Evolutionary conservation across 1,284 basidiomycete genomes (phyloP).

Genomic region (Ustilago tritici): DNA sequence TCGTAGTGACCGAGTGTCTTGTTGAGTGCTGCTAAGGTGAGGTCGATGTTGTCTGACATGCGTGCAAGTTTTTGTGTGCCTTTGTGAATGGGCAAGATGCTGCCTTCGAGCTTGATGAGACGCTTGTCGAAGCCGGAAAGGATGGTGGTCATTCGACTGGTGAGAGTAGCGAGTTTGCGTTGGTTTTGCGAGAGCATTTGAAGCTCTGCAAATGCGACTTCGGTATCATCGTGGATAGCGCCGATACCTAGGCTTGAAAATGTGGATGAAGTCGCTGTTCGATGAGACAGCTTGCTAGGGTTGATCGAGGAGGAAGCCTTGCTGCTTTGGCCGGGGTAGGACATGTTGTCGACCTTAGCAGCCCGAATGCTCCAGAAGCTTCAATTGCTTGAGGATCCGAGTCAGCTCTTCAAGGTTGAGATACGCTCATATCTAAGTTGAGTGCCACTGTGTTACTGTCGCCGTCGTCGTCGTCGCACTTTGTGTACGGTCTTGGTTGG

Average conservation of each 20-base stretch:
- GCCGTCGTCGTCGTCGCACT: neutral
- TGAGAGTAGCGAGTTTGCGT: slow-evolving; percentile 68
- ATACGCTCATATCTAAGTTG: neutral
- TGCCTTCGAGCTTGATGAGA: slow-evolving; percentile 66
- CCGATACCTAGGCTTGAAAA: slow-evolving; percentile 10
- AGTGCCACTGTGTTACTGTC: neutral
- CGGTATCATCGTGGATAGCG: slow-evolving; percentile 45
- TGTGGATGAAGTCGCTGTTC: slow-evolving; percentile 10
- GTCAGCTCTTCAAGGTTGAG: too few relatives aligned
- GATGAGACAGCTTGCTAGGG: neutral
- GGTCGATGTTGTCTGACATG: slow-evolving; percentile 62
- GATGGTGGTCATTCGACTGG: slow-evolving; percentile 69
- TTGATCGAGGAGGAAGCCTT: slow-evolving; percentile 24
- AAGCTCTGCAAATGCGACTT: slow-evolving; percentile 69
- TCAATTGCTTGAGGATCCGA: neutral
- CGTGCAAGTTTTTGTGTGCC: slow-evolving; percentile 64
- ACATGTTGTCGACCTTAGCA: slow-evolving; percentile 15
- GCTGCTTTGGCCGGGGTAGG: slow-evolving; percentile 25
- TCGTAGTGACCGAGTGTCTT: slow-evolving; percentile 65
- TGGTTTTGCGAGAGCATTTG: slow-evolving; percentile 70
- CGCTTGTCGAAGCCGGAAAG: slow-evolving; percentile 71
- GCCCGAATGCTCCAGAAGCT: neutral
- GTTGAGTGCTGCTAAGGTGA: slow-evolving; percentile 59
- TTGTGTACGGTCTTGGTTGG: neutral
- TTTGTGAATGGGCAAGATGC: slow-evolving; percentile 67